Evolutionary conservation across 805 yeast genomes (phyloP), one percentile per base, ranked within the genome.

Genomic region (Lipomyces orientalis): DNA sequence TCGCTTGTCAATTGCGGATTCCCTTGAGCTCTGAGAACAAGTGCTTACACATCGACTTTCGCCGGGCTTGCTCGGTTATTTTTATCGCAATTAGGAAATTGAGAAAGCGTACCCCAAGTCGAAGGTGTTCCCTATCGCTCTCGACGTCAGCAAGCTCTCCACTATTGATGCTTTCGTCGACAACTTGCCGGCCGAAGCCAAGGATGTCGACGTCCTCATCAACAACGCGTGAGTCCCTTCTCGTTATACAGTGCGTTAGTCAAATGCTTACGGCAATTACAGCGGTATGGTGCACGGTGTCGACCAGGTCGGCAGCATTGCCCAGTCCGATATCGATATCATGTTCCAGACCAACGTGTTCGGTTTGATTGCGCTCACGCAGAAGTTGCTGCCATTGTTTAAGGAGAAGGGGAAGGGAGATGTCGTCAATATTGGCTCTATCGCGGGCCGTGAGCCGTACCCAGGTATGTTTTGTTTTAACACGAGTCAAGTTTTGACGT

Each of bases 261-360:
- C 49, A 22, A 14, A 16, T 35, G 35, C 61, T 56, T 56, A 43
- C 58, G 8, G n/a, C 25, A 39, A 29, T 31, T 55, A 33, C 55
- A 76, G 79, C 33, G 85, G 85, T 14, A 75, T 82, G 80, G 98
- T 97, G 0, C 79, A 87, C 58, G 98, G 98, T 2, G 81, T 84
- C 64, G 97, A 89, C 54, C 82, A 83, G 64, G 89, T 93, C 64
- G 97, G 97, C 16, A 80, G 81, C 4, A 87, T 94, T 69, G 78
- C 79, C 0, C 79, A 82, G n/a, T 79, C 80, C 4, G 97, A 93
- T 75, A 85, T 92, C 58, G 82, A 84, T 59, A 86, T 84, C 58
- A 91, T 92, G 92, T 88, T 91, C 79, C 84, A 89, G 74, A 92
- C 97, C 67, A 94, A 93, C 75, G 97, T 94, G 2, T 76, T 91